Percentiles rank a stretch among this genome's conserved stretches.
phyloP scores from a whole-genome alignment of 257 asterid species.

The Solanum megistacrolobum region DNA sequence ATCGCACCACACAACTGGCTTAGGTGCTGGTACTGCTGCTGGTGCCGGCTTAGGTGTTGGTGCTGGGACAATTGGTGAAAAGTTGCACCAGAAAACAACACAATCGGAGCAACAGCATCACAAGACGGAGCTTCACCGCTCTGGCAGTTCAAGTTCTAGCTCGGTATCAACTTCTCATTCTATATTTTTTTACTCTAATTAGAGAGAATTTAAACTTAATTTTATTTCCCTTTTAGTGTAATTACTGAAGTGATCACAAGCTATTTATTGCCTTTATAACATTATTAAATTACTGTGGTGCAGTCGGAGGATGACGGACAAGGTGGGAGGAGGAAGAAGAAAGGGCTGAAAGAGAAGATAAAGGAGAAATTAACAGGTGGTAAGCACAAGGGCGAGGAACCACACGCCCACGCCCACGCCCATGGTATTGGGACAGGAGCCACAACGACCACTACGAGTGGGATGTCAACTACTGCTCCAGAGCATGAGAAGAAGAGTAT shows the following conservation, averaged over 20 bases:
- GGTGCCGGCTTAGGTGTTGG: background rate
- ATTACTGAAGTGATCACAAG: background rate
- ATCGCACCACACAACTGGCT: background rate
- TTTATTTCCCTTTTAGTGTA: too few relatives aligned
- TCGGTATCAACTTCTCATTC: conserved; percentile 24
- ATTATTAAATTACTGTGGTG: background rate
- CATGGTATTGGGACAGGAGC: background rate
- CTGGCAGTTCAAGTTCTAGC: conserved; percentile 62
- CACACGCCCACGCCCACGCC: conserved; percentile 6
- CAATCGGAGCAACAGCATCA: background rate
- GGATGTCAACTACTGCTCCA: conserved; percentile 15
- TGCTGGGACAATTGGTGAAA: background rate
- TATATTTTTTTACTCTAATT: too few relatives aligned
- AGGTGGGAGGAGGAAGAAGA: conserved; percentile 72
- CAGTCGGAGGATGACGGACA: conserved; percentile 68
- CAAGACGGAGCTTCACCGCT: conserved; percentile 24
- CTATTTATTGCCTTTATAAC: background rate
- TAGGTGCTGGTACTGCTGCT: background rate
- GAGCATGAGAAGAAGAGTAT: conserved; percentile 68
- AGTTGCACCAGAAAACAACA: background rate
- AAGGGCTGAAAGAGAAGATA: conserved; percentile 57
- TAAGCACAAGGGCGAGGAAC: conserved; percentile 18
- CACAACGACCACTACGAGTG: conserved; percentile 13
- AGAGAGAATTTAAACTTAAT: too few relatives aligned
- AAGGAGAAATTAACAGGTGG: conserved; percentile 49